Percentiles rank a stretch among this genome's conserved stretches.
These are phyloP conservation scores for Eucalyptus paniculata DNA, from an alignment of 345 rosid species.

Conservation along the genomic window DNA sequence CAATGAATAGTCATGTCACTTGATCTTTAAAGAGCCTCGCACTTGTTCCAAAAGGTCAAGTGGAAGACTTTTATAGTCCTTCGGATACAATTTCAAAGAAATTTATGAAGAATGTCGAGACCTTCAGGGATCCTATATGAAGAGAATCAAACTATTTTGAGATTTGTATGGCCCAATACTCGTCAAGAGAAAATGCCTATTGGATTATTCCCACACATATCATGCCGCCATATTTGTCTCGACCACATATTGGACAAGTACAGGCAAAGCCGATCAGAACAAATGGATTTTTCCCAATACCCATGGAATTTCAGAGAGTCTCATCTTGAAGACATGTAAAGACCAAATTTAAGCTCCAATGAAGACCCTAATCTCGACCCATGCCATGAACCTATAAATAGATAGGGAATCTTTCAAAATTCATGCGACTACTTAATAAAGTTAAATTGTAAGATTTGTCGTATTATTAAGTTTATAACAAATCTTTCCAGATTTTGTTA, in stretches of 20 bases:
- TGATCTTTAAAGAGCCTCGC: not conserved
- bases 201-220: not conserved
- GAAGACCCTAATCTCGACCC: not conserved
- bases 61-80: not conserved
- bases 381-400: too few relatives aligned
- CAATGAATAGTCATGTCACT: not conserved
- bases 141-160: not conserved
- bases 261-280: accelerated
- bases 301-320: not conserved
- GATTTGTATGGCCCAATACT: not conserved
- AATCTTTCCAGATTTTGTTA: too few relatives aligned
- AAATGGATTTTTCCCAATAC: not conserved
- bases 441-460: too few relatives aligned
- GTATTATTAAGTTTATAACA: too few relatives aligned
- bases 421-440: too few relatives aligned
- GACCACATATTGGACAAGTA: not conserved
- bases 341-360: not conserved
- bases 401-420: too few relatives aligned
- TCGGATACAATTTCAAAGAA: not conserved
- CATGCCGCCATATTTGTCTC: not conserved
- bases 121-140: not conserved
- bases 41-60: not conserved
- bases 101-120: not conserved
- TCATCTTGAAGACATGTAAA: not conserved
- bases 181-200: not conserved